A percentile compares a stretch with the other conserved stretches of the same genome.
phyloP scores from a whole-genome alignment of 805 yeast species.

The Barnettozyma wickerhamii region DNA sequence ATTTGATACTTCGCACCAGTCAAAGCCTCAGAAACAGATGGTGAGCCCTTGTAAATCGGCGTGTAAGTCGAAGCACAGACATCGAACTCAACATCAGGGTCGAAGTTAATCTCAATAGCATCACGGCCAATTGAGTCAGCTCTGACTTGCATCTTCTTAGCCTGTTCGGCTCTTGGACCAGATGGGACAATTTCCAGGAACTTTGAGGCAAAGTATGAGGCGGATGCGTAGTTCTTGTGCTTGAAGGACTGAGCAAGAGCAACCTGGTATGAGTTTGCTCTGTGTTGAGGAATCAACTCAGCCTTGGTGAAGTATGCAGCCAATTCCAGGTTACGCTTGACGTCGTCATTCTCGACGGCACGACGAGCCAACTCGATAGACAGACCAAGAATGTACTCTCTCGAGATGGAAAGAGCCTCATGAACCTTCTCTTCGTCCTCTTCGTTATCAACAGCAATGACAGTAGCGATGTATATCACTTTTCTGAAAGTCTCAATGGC shows the following conservation, averaged over 20 bases:
- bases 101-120: conserved; percentile 87
- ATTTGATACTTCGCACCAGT: conserved; percentile 86
- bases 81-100: conserved; percentile 86
- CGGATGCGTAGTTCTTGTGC: conserved; percentile 81
- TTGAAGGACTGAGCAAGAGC: conserved; percentile 93
- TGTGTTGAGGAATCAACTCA: conserved; percentile 76
- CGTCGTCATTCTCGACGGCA: conserved; percentile 60
- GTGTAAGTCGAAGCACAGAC: conserved; percentile 84
- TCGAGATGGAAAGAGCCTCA: conserved; percentile 68
- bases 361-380: conserved; percentile 91
- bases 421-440: conserved; percentile 75
- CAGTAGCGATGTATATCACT: conserved; percentile 69
- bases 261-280: conserved; percentile 83
- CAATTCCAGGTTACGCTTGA: conserved; percentile 85
- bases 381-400: conserved; percentile 88
- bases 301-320: conserved; percentile 95
- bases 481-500: conserved; percentile 79
- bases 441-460: conserved; percentile 64
- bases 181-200: conserved; percentile 62
- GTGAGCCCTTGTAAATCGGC: conserved; percentile 80
- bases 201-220: conserved; percentile 86
- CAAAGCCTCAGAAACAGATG: conserved; percentile 68
- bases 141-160: conserved; percentile 72
- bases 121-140: conserved; percentile 82
- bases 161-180: conserved; percentile 87